Evolutionary conservation across 1,139 yeast species (phyloP).

Genomic region (Geotrichum siamense): DNA sequence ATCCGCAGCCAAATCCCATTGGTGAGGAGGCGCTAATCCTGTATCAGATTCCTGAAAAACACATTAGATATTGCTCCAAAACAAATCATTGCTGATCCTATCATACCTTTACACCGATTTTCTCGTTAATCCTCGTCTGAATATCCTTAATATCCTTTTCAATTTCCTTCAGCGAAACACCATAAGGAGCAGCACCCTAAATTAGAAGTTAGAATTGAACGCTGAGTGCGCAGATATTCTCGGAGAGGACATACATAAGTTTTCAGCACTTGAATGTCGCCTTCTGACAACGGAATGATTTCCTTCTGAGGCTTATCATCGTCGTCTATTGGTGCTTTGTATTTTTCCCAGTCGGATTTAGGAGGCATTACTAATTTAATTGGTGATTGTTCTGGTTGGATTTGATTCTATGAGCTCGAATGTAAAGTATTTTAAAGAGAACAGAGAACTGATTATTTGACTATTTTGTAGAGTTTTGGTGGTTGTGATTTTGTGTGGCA

Average conservation of each 20-base stretch:
- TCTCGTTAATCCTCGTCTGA: constrained; percentile 83
- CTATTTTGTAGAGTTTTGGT: constrained; percentile 7
- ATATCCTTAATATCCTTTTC: constrained; percentile 80
- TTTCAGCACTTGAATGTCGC: constrained; percentile 92
- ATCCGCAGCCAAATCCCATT: constrained; percentile 98
- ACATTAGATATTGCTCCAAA: constrained; percentile 2
- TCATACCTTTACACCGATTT: constrained; percentile 64
- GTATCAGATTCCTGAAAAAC: constrained; percentile 69
- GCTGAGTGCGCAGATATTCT: background rate
- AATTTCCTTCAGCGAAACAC: constrained; percentile 64
- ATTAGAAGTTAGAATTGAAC: background rate
- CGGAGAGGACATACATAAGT: constrained; percentile 53
- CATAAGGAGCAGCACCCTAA: constrained; percentile 94
- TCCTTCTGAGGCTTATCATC: constrained; percentile 64
- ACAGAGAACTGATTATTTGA: constrained; percentile 59
- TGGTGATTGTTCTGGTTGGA: constrained; percentile 3
- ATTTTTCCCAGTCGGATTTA: constrained; percentile 95
- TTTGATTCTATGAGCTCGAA: too few relatives aligned
- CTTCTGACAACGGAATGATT: constrained; percentile 83
- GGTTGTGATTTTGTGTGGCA: constrained; percentile 17
- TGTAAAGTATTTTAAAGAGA: constrained; percentile 77
- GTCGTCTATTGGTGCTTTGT: constrained; percentile 75
- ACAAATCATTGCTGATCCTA: background rate
- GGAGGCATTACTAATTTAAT: constrained; percentile 51
- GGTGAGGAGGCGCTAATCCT: constrained; percentile 88